Base-by-base conservation (phyloP, 1,284 basidiomycete genomes). In the Ganoderma lingzhi region DNA sequence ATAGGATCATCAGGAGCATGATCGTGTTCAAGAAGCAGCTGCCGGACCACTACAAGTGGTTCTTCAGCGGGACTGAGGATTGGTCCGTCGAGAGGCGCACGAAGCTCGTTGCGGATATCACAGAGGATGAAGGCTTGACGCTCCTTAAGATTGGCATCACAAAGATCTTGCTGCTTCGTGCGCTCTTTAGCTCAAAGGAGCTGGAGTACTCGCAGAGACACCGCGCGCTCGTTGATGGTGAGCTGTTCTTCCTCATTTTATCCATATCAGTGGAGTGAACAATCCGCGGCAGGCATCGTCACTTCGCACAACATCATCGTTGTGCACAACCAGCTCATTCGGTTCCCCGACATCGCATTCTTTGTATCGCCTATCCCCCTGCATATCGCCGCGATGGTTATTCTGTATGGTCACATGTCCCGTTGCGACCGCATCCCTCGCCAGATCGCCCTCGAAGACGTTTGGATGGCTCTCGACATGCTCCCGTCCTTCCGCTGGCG, bases 311-410 rank as follows among this genome's bases (percentile, higher is more conserved):
- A 95, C 75, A 90, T 92, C 70, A 93, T 95, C 75, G 86, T 93
- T 63, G 85, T 95, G 28, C 93, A 95, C 80, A 90, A 90, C 69
- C 88, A 92, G 72, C 86, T 95, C 64, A 93, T 94, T 73, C 86
- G 86, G 39, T 94, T 90, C 84, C 93, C 93, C 9, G 91, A 94
- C 72, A 91, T 92, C 74, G 92, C 90, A 1, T 95, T 95, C 82
- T 95, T 95, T 77, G 92, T 93, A 23, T 93, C 93, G 2, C 93
- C 93, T 0, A 93, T 93, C 70, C 93, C 93, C 37, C 84, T 95
- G 44, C 93, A 95, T 78, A 93, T 94, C 67, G 91, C 93, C 0
- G 93, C 93, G 6, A 94, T 95, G 93, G 91, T 95, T 68, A 94
- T 95, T 68, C 84, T 95, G 12, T 95, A 91, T 77, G 93, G 93